A percentile compares a stretch with the other conserved stretches of the same genome.
These are phyloP conservation scores for Yamadazyma friedrichii DNA, from an alignment of 1,139 yeast genomes.

Conservation along the genomic window DNA sequence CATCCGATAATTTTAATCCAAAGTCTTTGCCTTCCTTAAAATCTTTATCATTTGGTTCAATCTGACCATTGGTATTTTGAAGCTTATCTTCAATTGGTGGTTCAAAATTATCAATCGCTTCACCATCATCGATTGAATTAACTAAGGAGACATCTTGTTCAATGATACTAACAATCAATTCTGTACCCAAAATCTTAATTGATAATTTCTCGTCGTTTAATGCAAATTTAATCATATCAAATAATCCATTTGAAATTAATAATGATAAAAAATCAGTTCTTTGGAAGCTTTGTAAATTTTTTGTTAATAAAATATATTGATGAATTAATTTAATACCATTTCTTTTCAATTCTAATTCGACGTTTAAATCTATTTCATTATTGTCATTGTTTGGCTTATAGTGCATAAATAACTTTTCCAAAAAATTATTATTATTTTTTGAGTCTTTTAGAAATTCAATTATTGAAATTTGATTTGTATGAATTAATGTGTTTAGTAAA, in stretches of 20 bases:
- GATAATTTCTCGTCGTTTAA: slow-evolving; percentile 50
- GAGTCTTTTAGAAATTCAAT: slow-evolving; percentile 65
- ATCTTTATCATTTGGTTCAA: slow-evolving; percentile 1
- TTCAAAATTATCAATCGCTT: slow-evolving; percentile 35
- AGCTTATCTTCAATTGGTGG: slow-evolving; percentile 20
- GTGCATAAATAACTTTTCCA: slow-evolving; percentile 54
- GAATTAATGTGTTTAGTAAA: slow-evolving; percentile 63
- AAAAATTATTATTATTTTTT: slow-evolving; percentile 31
- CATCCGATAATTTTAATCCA: slow-evolving; percentile 45
- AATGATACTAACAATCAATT: slow-evolving; percentile 73
- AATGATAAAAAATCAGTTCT: slow-evolving; percentile 64
- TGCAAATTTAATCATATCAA: slow-evolving; percentile 71
- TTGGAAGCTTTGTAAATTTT: slow-evolving; percentile 62
- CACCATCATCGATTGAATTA: slow-evolving; percentile 39
- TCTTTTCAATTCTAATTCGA: slow-evolving; percentile 35
- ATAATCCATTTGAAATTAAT: slow-evolving; percentile 67
- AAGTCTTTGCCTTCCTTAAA: slow-evolving; percentile 18
- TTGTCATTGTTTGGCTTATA: slow-evolving; percentile 26
- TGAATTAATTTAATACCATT: slow-evolving; percentile 80
- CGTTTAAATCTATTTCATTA: not conserved
- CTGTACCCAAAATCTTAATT: slow-evolving; percentile 74
- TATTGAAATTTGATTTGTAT: slow-evolving; percentile 67
- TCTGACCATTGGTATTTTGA: not conserved
- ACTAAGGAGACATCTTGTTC: slow-evolving; percentile 80
- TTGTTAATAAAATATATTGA: slow-evolving; percentile 77